A percentile compares a stretch with the other conserved stretches of the same genome.
Conservation (phyloP, 306 rosid genomes). For the Acmispon strigosus region DNA sequence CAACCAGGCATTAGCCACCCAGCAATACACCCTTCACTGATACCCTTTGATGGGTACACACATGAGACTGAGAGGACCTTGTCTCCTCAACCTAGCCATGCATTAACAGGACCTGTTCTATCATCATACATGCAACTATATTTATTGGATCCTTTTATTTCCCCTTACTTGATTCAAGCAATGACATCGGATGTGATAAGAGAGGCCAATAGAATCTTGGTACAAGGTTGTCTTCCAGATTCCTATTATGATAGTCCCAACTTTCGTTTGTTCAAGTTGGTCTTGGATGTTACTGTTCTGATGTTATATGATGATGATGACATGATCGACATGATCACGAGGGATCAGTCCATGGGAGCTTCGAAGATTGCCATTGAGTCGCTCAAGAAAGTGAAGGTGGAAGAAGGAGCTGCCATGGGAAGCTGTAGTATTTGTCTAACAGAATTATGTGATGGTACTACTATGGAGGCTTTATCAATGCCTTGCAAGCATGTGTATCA, state of each 20-base stretch:
- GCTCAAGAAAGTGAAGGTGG: background rate
- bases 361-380: slow-evolving; percentile 2
- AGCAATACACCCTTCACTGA: too few species aligned
- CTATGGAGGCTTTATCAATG: background rate
- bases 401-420: background rate
- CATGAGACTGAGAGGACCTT: background rate
- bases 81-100: background rate
- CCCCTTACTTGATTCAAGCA: background rate
- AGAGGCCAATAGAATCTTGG: background rate
- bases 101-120: background rate
- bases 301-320: background rate
- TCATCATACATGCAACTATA: background rate
- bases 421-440: background rate
- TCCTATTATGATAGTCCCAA: too few species aligned
- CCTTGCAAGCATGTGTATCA: slow-evolving; percentile 14
- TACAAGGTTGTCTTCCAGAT: background rate
- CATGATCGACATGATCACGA: background rate
- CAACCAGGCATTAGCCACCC: background rate
- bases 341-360: background rate
- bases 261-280: background rate
- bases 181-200: background rate
- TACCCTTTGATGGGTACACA: background rate
- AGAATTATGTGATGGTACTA: background rate
- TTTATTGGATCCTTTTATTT: background rate
- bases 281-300: background rate